Base-by-base conservation (phyloP, 208 protist species). In the Leptomonas pyrrhocoris region DNA sequence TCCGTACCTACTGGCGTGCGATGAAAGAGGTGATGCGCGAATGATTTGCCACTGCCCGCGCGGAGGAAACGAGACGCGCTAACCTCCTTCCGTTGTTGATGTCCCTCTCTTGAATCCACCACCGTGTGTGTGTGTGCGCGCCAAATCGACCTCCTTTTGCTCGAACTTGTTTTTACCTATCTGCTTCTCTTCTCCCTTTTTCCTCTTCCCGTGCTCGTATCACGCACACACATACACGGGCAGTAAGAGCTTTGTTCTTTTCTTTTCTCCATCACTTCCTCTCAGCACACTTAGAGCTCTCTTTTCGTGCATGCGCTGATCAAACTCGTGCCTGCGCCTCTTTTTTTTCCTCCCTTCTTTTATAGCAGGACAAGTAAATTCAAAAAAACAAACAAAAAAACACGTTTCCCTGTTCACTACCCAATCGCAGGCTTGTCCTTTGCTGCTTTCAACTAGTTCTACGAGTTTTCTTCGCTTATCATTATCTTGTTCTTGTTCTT, bases 401-500 rank as follows among this genome's bases (percentile, higher is more conserved):
- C n/a, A n/a, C n/a, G n/a, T n/a, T n/a, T n/a, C n/a, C n/a, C n/a
- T n/a, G n/a, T n/a, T n/a, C n/a, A n/a, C n/a, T n/a, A n/a, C n/a
- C n/a, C n/a, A n/a, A n/a, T 38, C 34, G 34, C 34, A 38, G 7
- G 3, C 7, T 38, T 51, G 23, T 2, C 4, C 16, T 40, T 57
- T 34, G 31, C 11, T 16, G 16, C 31, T 4, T 18, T 15, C 30
- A 42, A 16, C 13, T 27, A 57, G 5, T 27, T 23, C 15, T 34
- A 25, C 19, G 23, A 38, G n/a, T 40, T 27, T 27, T 18, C 23
- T 36, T 53, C 1, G 38, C 60, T 31, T 53, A 23, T 21, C 27
- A 23, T n/a, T n/a, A n/a, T n/a, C 40, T 68, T 53, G 23, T 46
- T 43, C 25, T 51, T 54, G n/a, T 16, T 55, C 30, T 59, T 53